Evolutionary conservation across 1,284 basidiomycete genomes (phyloP).

Genomic region (Fomitopsis palustris): DNA sequence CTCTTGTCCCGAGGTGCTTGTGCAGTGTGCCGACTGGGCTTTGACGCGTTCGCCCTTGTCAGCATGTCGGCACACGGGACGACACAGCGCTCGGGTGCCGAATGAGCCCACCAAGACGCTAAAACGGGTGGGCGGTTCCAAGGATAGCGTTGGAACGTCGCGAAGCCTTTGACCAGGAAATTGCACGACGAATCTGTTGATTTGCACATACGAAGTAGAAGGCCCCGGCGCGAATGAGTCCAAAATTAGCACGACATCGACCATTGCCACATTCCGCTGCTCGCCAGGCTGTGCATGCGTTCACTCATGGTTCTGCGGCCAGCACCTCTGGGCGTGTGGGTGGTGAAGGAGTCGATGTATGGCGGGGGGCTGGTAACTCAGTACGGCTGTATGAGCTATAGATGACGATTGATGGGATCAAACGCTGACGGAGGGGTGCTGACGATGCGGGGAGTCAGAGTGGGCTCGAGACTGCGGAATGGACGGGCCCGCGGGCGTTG

Average conservation of each 20-base stretch:
- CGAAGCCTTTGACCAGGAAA: too few relatives aligned
- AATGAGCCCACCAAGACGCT: not conserved
- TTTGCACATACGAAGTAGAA: not conserved
- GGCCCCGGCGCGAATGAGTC: not conserved
- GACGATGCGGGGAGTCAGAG: not conserved
- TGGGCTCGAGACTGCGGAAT: not conserved
- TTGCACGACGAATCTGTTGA: not conserved
- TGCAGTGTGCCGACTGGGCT: not conserved
- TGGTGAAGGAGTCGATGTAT: not conserved
- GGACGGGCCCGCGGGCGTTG: not conserved
- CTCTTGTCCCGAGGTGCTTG: not conserved
- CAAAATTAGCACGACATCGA: not conserved
- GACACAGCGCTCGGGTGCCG: not conserved
- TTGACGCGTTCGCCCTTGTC: not conserved
- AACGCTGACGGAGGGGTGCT: not conserved
- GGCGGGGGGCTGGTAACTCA: too few relatives aligned
- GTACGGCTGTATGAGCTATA: too few relatives aligned
- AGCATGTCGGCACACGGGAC: not conserved
- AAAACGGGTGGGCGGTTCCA: too few relatives aligned
- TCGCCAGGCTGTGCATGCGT: too few relatives aligned
- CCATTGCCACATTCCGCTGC: too few relatives aligned
- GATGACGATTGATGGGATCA: not conserved
- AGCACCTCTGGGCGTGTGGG: not conserved
- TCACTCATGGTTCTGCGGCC: too few relatives aligned
- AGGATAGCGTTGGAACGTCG: too few relatives aligned